These are phyloP conservation scores for Bipolaris cookei DNA, from an alignment of 2,329 filamentous ascomycete species.

Conservation along the genomic window DNA sequence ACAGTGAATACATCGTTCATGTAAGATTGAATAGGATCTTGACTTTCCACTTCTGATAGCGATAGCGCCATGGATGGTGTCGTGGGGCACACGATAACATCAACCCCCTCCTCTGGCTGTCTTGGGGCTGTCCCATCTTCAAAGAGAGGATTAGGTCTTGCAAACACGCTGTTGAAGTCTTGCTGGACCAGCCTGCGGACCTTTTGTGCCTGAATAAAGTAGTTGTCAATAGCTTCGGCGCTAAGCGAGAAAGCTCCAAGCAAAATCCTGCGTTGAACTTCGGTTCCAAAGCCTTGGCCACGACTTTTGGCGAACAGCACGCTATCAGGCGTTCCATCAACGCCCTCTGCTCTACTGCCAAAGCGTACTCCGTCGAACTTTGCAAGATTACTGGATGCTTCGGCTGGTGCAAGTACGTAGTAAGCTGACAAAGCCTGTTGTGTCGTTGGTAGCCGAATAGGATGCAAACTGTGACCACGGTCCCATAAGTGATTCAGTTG, in stretches of 20 bases:
- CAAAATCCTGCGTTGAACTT: conserved; percentile 85
- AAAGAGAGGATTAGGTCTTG: conserved; percentile 70
- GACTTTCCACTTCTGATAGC: conserved; percentile 62
- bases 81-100: conserved; percentile 87
- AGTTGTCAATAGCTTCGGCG: conserved; percentile 91
- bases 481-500: conserved; percentile 66
- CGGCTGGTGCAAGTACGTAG: conserved; percentile 92
- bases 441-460: conserved; percentile 82
- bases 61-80: conserved; percentile 76
- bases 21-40: conserved; percentile 73
- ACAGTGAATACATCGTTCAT: conserved; percentile 97
- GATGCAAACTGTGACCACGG: conserved; percentile 73
- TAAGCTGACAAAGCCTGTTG: conserved; percentile 88
- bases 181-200: conserved; percentile 81
- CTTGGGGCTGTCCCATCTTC: conserved; percentile 28
- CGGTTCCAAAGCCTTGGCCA: conserved; percentile 76
- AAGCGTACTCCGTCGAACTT: conserved; percentile 98
- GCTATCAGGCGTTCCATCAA: conserved; percentile 62
- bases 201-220: conserved; percentile 92
- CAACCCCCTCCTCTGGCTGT: conserved; percentile 67
- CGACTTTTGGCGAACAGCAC: conserved; percentile 73
- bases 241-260: conserved; percentile 90
- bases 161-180: conserved; percentile 85
- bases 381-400: conserved; percentile 93
- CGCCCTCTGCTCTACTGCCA: conserved; percentile 64